Base-by-base conservation (phyloP, 257 asterid genomes). In the Solanum pinnatisectum region DNA sequence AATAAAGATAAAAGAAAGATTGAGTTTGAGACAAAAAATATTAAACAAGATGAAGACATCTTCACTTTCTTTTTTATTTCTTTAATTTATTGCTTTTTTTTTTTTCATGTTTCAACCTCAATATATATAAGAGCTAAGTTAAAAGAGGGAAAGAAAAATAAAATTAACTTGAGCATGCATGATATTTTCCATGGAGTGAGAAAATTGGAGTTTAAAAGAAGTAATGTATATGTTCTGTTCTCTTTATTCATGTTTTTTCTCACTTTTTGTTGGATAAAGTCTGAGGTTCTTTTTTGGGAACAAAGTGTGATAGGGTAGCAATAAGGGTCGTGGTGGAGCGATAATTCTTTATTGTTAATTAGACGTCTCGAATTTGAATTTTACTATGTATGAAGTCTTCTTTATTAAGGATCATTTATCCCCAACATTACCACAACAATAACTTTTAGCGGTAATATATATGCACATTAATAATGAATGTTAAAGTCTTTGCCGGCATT, bases 141-240 rank as follows among this genome's bases (percentile, higher is more conserved):
- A 25, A 79, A 79, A 44, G 25, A 36, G 60, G 37, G 35, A 42
- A 78, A 40, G 60, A 40, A 42, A 52, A 25, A 79, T 16, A 44
- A 22, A 59, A 20, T 22, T 79, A 42, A n/a, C 4, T 36, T 59
- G 37, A 39, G 73, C 36, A 33, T 37, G 49, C 52, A 59, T 56
- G 44, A 11, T 32, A 39, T 40, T 36, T 65, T 32, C 39, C 59
- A 67, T 27, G 87, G 30, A 84, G 56, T 84, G 60, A 63, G 56
- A 63, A 67, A 59, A 81, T n/a, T 85, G 78, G 81, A 85, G 87
- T 85, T 67, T 9, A 67, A 18, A 85, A 33, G 87, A 85, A 85
- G 87, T 67, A 85, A 85, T 67, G 87, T 63, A 85, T 85, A 25
- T 85, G 67, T 85, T 81, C 85, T 81, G 11, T 81, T 81, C 52